These are phyloP conservation scores for Viola pubescens DNA, from an alignment of 441 rosid species.

Conservation along the genomic window DNA sequence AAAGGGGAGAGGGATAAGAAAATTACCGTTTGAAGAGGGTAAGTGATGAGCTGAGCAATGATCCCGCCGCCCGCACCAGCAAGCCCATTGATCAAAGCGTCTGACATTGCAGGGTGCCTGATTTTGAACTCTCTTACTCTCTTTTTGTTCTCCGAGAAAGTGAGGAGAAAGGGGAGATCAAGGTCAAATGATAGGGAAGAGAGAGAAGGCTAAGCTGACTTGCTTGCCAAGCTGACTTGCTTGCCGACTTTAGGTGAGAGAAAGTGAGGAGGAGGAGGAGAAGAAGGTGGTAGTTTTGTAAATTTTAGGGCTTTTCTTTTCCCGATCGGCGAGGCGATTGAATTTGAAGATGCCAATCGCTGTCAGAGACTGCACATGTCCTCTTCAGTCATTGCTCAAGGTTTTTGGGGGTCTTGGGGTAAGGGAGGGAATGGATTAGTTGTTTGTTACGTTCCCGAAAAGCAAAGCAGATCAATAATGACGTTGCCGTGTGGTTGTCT, in stretches of 20 bases:
- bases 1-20: conserved; percentile 6
- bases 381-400: not conserved
- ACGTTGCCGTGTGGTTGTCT: too few species aligned
- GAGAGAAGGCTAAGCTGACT: not conserved
- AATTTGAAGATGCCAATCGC: not conserved
- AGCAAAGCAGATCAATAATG: too few species aligned
- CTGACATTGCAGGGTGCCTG: conserved; percentile 44
- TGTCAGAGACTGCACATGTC: not conserved
- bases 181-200: not conserved
- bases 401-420: too few species aligned
- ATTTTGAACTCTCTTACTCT: not conserved
- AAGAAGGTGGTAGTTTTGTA: not conserved
- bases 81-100: conserved; percentile 88
- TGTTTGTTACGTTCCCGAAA: too few species aligned
- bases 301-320: not conserved
- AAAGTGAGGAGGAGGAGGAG: not conserved
- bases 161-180: too few species aligned
- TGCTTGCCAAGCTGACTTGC: too few species aligned
- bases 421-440: too few species aligned
- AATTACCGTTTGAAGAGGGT: conserved; percentile 88
- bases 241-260: not conserved
- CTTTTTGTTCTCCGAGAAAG: conserved; percentile 14
- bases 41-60: conserved; percentile 93
- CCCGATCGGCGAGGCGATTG: too few species aligned
- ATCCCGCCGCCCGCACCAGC: conserved; percentile 99